Base-by-base conservation (phyloP, 2,329 filamentous ascomycete genomes). In the Phyllosticta citribraziliensis region DNA sequence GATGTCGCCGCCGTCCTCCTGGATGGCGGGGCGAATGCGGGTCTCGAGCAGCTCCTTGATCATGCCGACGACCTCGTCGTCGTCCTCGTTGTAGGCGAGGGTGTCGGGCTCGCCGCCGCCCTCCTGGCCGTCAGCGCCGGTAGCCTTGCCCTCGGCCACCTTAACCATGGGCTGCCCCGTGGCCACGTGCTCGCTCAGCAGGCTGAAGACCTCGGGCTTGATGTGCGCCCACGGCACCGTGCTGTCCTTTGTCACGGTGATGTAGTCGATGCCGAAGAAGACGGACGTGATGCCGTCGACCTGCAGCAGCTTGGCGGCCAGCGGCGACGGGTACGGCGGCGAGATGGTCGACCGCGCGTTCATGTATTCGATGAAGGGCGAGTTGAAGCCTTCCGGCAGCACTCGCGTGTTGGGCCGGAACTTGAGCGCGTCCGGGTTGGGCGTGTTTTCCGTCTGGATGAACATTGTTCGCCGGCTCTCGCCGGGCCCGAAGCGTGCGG, bases 1-100 rank as follows among this genome's bases (percentile, higher is more conserved):
- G 70, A 99, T 97, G 73, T 99, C 94, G 54, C 94, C 94, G 55
- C 94, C 94, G 67, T 99, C 94, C 73, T 97, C 94, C 74, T 97
- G 94, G 65, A 99, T 99, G 0, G 93, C 89, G 0, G 94, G 94
- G 52, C 94, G 83, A 70, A 99, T 96, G 64, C 94, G 83, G 25
- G 94, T 99, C 76, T 99, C 94, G 40, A 99, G 80, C 33, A 99
- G 79, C 77, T 99, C 94, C 78, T 97, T 96, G 77, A 99, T 97
- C 94, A 97, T 97, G 63, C 91, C 88, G 9, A 99, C 88, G 11
- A 97, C 90, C 76, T 99, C 94, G 66, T 87, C 88, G 72, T 99
- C 94, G 64, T 95, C 87, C 71, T 96, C 91, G 68, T 93, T 86
- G 73, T 93, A 96, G 22, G 84, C 84, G 57, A 96, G 78, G 63